Evolutionary conservation across 306 rosid species (phyloP), one percentile per base, ranked within the genome.

Genomic region (Sphenostylis stenocarpa): DNA sequence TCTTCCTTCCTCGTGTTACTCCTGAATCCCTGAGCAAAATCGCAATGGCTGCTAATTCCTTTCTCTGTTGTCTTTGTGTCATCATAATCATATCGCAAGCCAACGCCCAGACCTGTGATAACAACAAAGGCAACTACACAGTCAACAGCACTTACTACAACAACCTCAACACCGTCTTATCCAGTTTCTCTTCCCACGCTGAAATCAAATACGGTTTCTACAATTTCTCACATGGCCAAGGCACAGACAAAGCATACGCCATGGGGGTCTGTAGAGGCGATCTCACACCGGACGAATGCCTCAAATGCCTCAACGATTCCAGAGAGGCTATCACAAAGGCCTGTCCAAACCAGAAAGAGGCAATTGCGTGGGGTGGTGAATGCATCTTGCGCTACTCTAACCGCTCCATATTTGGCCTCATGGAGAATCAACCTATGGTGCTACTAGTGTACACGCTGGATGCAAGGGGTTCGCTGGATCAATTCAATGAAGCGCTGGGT

Each of bases 261-360:
- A 29, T 16, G 0, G 41, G 66, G 12, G 11, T 85, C 60, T 89
- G 90, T 26, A 60, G 88, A 81, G 91, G 88, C 3, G 91, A 87
- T 43, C 7, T 62, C 4, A 33, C 16, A 2, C 17, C 34, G 0
- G 82, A 63, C 13, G 41, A 2, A 0, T 87, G 94, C 51, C 80
- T 53, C 7, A 24, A 58, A 26, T 89, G 91, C 63, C 83, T 87
- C 61, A 29, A 62, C 17, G 43, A 47, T 17, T 68, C 88, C 0
- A 58, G 16, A 24, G 47, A 11, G 16, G 20, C 6, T 41, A 80
- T 87, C 61, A 14, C 63, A 15, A 2, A 67, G 68, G 4, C 0
- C 1, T 88, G 90, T 67, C 87, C 88, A 3, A 34, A 75, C 52
- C 84, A 74, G 48, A 88, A 82, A 16, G 86, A 80, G 52, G 88